Percentiles rank a stretch among this genome's conserved stretches.
Evolutionary conservation across 1,284 basidiomycete species (phyloP).

Genomic region (Tetrapyrgos nigripes): DNA sequence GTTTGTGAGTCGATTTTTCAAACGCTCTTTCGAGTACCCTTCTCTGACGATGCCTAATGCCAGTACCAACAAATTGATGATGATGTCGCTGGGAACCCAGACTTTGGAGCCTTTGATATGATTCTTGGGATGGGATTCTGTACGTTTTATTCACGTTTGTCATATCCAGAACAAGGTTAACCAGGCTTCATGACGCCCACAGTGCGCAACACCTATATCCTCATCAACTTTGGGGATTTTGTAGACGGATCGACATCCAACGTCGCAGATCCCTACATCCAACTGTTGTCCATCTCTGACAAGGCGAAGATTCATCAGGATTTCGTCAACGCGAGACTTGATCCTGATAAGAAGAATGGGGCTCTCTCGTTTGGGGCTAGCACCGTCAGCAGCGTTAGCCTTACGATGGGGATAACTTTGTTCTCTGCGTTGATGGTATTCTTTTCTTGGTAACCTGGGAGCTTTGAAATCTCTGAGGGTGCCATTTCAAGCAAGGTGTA

Average conservation of each 20-base stretch:
- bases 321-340: constrained; percentile 2
- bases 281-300: background rate
- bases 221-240: constrained; percentile 6
- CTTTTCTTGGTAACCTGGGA: too few species aligned
- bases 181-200: too few species aligned
- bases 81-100: background rate
- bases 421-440: too few species aligned
- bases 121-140: constrained; percentile 3
- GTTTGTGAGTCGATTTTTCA: background rate
- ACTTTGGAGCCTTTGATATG: constrained; percentile 1
- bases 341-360: too few species aligned
- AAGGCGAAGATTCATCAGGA: background rate
- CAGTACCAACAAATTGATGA: background rate
- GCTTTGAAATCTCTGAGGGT: too few species aligned
- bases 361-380: too few species aligned
- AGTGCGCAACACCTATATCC: constrained; percentile 7
- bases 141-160: background rate
- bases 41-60: too few species aligned
- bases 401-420: too few species aligned
- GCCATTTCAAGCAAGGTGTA: too few species aligned
- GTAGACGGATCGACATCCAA: background rate
- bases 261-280: constrained; percentile 4
- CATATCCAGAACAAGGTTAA: too few species aligned
- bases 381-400: too few species aligned
- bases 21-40: too few species aligned